phyloP scores from a whole-genome alignment of 129 eudicot genomes.

The Escallonia rubra region DNA sequence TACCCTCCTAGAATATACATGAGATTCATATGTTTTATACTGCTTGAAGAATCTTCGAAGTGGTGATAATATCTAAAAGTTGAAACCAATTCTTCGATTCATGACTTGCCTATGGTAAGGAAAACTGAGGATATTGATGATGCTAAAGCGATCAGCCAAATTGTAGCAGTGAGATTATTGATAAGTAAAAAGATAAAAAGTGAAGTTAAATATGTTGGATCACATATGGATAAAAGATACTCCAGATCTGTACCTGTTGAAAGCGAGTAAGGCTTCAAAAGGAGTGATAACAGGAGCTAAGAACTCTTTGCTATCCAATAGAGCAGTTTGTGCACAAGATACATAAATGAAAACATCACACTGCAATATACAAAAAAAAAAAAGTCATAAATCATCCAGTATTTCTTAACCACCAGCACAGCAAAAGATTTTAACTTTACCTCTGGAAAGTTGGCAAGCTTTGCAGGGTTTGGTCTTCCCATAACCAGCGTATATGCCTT shows the following conservation, averaged over 20 bases:
- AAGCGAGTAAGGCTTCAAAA: constrained; percentile 88
- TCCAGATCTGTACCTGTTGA: constrained; percentile 50
- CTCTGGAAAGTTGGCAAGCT: constrained; percentile 97
- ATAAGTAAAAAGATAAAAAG: neutral
- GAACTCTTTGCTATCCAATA: constrained; percentile 97
- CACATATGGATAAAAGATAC: neutral
- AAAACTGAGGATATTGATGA: neutral
- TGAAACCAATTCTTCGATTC: neutral
- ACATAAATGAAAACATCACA: constrained; percentile 89
- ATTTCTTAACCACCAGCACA: neutral
- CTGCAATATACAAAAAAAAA: constrained; percentile 35
- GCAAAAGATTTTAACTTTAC: constrained; percentile 27
- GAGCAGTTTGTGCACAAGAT: constrained; percentile 96
- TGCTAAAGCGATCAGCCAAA: neutral
- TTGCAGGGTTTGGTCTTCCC: constrained; percentile 97
- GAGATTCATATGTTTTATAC: no score
- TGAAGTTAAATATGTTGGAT: neutral
- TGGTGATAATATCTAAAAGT: neutral
- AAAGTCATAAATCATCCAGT: neutral
- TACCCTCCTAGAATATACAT: no score
- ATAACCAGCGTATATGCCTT: constrained; percentile 85
- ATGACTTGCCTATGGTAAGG: neutral
- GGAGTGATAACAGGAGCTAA: constrained; percentile 95
- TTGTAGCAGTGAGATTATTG: neutral
- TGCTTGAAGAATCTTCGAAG: no score